Evolutionary conservation across 148 eudicot genomes (phyloP).

Genomic region (Chenopodium quinoa): DNA sequence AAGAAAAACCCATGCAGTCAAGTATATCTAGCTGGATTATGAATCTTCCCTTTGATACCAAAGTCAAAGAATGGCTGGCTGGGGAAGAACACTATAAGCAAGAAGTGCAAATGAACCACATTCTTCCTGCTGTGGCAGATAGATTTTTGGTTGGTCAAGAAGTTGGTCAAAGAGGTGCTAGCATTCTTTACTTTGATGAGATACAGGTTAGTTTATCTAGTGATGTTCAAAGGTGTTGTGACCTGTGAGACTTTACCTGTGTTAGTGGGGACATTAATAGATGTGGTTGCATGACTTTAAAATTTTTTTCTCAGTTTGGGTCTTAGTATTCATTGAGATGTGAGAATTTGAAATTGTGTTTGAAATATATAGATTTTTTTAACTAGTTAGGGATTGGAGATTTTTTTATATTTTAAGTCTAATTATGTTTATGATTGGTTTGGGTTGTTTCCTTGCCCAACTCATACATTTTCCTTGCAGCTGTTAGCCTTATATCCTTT

Average conservation of each 20-base stretch:
- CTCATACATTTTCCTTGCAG: no score
- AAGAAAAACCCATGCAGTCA: conserved; percentile 63
- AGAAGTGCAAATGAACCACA: conserved; percentile 67
- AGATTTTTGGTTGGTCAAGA: conserved; percentile 70
- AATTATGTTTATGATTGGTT: no score
- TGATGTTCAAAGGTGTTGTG: not conserved
- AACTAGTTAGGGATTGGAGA: not conserved
- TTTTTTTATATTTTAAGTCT: no score
- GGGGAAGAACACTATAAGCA: conserved; percentile 87
- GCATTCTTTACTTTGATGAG: conserved; percentile 95
- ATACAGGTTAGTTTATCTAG: conserved; percentile 60
- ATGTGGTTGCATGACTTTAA: no score
- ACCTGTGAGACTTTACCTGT: not conserved
- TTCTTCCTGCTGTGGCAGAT: conserved; percentile 96
- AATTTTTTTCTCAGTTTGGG: no score
- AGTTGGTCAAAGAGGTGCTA: conserved; percentile 58
- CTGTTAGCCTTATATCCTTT: no score
- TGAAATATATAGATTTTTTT: no score
- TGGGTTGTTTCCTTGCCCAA: no score
- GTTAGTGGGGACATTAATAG: not conserved
- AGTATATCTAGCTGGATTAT: conserved; percentile 79
- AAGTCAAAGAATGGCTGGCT: conserved; percentile 88
- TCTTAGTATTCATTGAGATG: not conserved
- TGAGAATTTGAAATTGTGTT: not conserved
- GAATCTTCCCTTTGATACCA: conserved; percentile 83